Evolutionary conservation across 352 stramenopile genomes (phyloP), one percentile per base, ranked within the genome.

Genomic region (Globisporangium camurandrum): DNA sequence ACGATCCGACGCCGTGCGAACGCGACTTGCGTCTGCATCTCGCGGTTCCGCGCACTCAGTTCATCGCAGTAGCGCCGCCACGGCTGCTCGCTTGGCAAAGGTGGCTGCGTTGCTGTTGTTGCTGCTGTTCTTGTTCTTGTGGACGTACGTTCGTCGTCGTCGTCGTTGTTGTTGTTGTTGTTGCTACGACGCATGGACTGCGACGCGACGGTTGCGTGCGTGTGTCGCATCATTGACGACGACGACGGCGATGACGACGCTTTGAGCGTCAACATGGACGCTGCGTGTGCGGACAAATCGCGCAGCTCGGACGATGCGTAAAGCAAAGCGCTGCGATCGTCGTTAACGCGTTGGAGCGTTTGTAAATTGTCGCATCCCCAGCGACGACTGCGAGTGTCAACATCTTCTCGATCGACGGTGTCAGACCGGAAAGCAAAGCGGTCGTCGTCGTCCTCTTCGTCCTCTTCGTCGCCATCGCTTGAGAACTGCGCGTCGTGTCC

Each of bases 31-130:
- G 88, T 71, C 30, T 88, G 75, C 71, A 88, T 77, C 41, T 88
- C 75, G 36, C 77, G 71, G 59, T 91, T 88, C 17, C 76, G 71
- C 38, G 69, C 57, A 33, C 84, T 79, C 5, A 91, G 46, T 34
- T 91, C 76, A 48, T 88, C 71, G 44, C 79, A 91, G 50, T 87
- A 91, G 30, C 58, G 67, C 12, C 69, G 73, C 79, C 79, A 91
- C 1, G 79, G 76, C 31, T 72, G 75, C 37, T 49, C 37, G 41
- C 50, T 27, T 38, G 37, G n/a, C n/a, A n/a, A n/a, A n/a, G n/a
- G n/a, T n/a, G n/a, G n/a, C n/a, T n/a, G n/a, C n/a, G n/a, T n/a
- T n/a, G n/a, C n/a, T n/a, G n/a, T n/a, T n/a, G n/a, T n/a, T n/a
- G n/a, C n/a, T n/a, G n/a, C n/a, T n/a, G n/a, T n/a, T n/a, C n/a